A percentile compares a stretch with the other conserved stretches of the same genome.
phyloP scores from a whole-genome alignment of 1,139 yeast species.

The Scheffersomyces titani region DNA sequence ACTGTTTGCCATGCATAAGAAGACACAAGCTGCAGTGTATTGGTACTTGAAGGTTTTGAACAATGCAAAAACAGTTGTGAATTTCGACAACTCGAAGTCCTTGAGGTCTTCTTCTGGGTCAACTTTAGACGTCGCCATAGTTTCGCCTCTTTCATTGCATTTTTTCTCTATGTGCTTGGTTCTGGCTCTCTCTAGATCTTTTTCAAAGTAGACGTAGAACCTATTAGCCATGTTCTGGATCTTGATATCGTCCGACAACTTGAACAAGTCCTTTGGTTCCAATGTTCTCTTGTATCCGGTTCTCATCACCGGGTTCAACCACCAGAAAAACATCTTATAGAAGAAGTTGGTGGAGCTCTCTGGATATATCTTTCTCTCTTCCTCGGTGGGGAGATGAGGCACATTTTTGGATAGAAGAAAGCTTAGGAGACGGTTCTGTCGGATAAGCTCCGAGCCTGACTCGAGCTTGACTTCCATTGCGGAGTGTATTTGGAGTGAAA shows the following conservation, averaged over 20 bases:
- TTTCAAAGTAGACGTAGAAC: conserved; percentile 27
- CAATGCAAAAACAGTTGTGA: conserved; percentile 19
- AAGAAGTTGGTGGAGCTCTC: conserved; percentile 32
- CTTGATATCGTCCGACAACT: conserved; percentile 36
- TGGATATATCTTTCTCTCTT: conserved; percentile 44
- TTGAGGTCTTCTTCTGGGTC: conserved; percentile 24
- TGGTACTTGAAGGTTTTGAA: conserved; percentile 30
- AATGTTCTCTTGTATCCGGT: conserved; percentile 56
- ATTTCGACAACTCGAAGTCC: conserved; percentile 17
- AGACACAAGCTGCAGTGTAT: conserved; percentile 21
- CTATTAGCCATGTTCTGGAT: conserved; percentile 35
- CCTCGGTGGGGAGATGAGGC: conserved; percentile 39
- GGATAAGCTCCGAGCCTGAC: conserved; percentile 4
- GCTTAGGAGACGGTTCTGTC: conserved; percentile 33
- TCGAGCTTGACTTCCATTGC: background rate
- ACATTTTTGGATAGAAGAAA: conserved; percentile 32
- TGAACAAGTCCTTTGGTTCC: conserved; percentile 46
- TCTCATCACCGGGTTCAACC: conserved; percentile 48
- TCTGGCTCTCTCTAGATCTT: conserved; percentile 20
- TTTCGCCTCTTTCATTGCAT: conserved; percentile 26
- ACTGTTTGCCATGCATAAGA: conserved; percentile 18
- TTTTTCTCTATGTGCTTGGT: conserved; percentile 20
- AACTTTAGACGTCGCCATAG: conserved; percentile 18
- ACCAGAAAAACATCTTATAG: conserved; percentile 48
- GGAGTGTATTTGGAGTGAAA: background rate